Percentiles rank a stretch among this genome's conserved stretches.
Evolutionary conservation across 2,329 filamentous ascomycete species (phyloP).

Genomic region (Aureobasidium namibiae): DNA sequence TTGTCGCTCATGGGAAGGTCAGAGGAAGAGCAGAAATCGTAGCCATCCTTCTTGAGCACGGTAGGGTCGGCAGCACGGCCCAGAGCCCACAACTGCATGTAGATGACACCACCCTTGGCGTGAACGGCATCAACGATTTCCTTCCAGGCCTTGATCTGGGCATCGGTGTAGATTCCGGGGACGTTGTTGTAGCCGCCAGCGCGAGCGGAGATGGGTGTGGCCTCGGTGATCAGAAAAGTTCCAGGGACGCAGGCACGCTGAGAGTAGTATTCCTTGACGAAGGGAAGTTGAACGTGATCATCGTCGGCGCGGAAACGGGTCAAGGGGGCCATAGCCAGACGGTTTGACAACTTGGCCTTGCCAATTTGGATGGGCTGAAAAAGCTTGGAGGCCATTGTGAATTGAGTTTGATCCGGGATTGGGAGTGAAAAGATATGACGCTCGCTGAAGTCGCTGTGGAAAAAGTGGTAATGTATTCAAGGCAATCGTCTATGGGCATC

Average conservation of each 20-base stretch:
- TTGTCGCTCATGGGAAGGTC: conserved; percentile 28
- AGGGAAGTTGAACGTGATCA: conserved; percentile 36
- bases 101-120: conserved; percentile 52
- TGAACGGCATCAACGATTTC: conserved; percentile 55
- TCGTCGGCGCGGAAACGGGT: conserved; percentile 42
- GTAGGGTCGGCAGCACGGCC: conserved; percentile 45
- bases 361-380: conserved; percentile 38
- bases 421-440: neutral
- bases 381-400: conserved; percentile 20
- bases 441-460: neutral
- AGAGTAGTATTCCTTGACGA: conserved; percentile 15
- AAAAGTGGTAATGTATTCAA: neutral
- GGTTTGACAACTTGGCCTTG: conserved; percentile 33
- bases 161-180: conserved; percentile 50
- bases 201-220: conserved; percentile 41
- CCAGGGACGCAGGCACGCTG: conserved; percentile 32
- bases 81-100: conserved; percentile 53
- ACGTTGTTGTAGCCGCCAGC: conserved; percentile 43
- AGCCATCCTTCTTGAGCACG: conserved; percentile 26
- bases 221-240: conserved; percentile 53
- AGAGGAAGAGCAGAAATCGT: conserved; percentile 23
- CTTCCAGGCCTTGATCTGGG: conserved; percentile 54
- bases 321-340: conserved; percentile 49
- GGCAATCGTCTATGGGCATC: neutral
- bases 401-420: neutral